These are phyloP conservation scores for Cystobasidium ongulense DNA, from an alignment of 768 basidiomycete species.

Conservation along the genomic window DNA sequence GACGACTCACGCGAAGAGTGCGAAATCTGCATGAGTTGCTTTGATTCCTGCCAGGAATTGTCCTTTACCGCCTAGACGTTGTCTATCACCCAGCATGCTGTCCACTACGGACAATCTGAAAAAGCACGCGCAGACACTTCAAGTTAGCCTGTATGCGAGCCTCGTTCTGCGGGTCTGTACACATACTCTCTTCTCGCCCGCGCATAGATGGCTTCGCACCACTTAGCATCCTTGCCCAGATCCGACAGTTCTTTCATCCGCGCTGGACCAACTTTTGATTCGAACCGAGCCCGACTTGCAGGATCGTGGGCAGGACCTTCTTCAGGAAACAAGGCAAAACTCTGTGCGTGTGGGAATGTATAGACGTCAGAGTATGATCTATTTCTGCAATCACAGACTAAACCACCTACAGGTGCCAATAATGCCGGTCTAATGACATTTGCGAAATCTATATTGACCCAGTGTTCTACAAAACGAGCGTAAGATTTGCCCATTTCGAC, in stretches of 20 bases:
- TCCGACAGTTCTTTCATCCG: background rate
- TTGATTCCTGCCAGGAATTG: background rate
- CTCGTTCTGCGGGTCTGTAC: too few species aligned
- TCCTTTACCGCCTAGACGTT: background rate
- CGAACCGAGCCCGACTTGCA: background rate
- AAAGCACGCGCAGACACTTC: background rate
- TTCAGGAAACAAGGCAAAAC: background rate
- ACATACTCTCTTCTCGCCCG: background rate
- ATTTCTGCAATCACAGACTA: background rate
- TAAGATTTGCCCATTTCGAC: constrained; percentile 6
- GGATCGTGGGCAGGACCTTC: background rate
- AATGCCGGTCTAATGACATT: background rate
- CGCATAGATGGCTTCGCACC: background rate
- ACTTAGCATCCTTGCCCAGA: background rate
- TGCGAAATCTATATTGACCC: background rate
- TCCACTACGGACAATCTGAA: background rate
- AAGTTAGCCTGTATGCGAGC: too few species aligned
- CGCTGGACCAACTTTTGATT: background rate
- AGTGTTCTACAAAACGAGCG: background rate
- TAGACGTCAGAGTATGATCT: background rate
- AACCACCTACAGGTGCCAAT: background rate
- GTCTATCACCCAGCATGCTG: background rate
- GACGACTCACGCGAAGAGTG: background rate
- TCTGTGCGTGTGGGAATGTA: background rate
- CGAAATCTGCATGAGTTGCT: constrained; percentile 3